A percentile compares a stretch with the other conserved stretches of the same genome.
Evolutionary conservation across 75 land plant genomes (phyloP).

Genomic region (Pinus taeda): DNA sequence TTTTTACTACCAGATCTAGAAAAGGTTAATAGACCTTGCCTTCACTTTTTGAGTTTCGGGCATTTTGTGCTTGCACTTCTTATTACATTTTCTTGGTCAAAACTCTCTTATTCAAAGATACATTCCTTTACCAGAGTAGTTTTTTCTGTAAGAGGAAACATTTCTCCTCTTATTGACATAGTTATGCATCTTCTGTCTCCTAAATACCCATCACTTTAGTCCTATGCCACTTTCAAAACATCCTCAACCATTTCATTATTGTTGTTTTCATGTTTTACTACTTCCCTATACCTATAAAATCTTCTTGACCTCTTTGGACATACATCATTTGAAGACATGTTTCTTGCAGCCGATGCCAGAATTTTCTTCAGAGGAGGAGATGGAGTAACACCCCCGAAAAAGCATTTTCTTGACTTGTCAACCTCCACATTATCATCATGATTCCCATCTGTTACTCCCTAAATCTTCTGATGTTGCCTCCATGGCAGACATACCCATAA

Average conservation of each 20-base stretch:
- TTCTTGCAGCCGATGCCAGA: not conserved
- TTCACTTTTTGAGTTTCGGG: not conserved
- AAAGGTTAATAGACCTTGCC: not conserved
- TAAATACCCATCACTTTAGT: not conserved
- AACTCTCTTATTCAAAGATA: not conserved
- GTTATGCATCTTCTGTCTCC: not conserved
- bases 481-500: slow-evolving; percentile 23
- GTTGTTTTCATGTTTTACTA: not conserved
- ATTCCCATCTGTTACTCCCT: not conserved
- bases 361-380: not conserved
- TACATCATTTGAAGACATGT: not conserved
- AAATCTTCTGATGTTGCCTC: not conserved
- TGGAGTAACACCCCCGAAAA: not conserved
- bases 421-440: not conserved
- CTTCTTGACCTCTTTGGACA: not conserved
- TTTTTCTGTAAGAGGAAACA: not conserved
- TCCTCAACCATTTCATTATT: not conserved
- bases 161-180: not conserved
- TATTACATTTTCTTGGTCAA: not conserved
- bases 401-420: not conserved
- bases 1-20: not conserved
- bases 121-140: not conserved
- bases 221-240: not conserved
- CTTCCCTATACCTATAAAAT: not conserved
- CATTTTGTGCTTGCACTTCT: not conserved